Evolutionary conservation across 495 filamentous ascomycete genomes (phyloP).

Genomic region (Platismatia glauca): DNA sequence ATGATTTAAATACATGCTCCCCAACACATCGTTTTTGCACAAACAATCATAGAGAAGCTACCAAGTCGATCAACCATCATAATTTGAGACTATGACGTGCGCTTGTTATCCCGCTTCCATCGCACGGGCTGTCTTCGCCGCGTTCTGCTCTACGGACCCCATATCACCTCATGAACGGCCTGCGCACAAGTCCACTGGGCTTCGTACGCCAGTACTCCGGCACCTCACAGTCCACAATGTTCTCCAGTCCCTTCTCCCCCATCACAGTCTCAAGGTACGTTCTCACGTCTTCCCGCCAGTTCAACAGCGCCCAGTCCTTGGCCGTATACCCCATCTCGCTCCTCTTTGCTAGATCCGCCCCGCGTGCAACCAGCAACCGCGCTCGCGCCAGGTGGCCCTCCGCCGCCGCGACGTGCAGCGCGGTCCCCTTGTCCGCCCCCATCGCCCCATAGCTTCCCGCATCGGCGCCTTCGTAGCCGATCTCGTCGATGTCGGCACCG

Average conservation of each 20-base stretch:
- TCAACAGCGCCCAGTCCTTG: neutral
- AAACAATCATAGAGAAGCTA: too few species aligned
- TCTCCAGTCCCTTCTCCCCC: constrained; percentile 2
- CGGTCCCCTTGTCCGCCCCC: neutral
- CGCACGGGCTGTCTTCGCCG: too few species aligned
- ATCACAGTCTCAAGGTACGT: neutral
- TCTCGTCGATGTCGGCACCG: neutral
- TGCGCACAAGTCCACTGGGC: too few species aligned
- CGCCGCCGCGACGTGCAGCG: neutral
- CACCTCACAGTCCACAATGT: too few species aligned
- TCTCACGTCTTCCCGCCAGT: neutral
- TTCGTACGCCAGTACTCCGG: too few species aligned
- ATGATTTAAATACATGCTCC: too few species aligned
- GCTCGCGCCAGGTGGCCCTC: neutral
- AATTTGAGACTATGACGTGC: too few species aligned
- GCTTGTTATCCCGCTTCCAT: too few species aligned
- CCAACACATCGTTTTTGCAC: too few species aligned
- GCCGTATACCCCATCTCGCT: neutral
- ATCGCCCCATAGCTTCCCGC: neutral
- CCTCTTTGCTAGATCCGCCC: neutral
- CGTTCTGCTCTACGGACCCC: too few species aligned
- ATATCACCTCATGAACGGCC: too few species aligned
- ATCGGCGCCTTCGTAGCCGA: neutral
- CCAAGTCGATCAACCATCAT: too few species aligned
- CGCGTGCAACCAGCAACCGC: neutral